A percentile compares a stretch with the other conserved stretches of the same genome.
Evolutionary conservation across 208 protist genomes (phyloP).

Genomic region (Leishmania amazonensis): DNA sequence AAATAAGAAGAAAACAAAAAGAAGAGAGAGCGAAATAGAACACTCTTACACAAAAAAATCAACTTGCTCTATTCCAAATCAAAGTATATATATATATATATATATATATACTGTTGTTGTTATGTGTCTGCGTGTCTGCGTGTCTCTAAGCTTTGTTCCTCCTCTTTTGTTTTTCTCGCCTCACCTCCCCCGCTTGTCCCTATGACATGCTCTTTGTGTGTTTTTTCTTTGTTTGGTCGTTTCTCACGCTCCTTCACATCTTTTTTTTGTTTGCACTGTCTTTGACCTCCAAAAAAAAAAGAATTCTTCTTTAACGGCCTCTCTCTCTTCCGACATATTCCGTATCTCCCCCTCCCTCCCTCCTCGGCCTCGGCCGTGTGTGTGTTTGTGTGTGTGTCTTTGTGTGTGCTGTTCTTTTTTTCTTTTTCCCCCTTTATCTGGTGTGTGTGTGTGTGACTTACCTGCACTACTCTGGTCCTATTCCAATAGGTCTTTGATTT

Average conservation of each 20-base stretch:
- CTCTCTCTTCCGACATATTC: background rate
- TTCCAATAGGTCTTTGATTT: background rate
- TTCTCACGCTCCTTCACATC: background rate
- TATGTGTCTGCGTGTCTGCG: background rate
- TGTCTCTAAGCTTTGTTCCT: background rate
- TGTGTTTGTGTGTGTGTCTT: background rate
- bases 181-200: background rate
- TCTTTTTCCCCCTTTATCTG: background rate
- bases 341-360: background rate
- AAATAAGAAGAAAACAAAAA: background rate
- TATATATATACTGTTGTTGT: background rate
- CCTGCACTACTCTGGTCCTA: background rate
- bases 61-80: background rate
- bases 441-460: background rate
- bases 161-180: slow-evolving; percentile 5
- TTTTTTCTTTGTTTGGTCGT: background rate
- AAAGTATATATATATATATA: too few relatives aligned
- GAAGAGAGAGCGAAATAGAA: background rate
- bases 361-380: background rate
- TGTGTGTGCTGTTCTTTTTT: background rate
- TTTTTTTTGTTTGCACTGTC: background rate
- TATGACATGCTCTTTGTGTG: background rate
- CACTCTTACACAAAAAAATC: background rate
- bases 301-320: background rate
- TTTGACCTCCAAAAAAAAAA: background rate